Base-by-base conservation (phyloP, 129 eudicot genomes). In the Gnaphalium uliginosum region DNA sequence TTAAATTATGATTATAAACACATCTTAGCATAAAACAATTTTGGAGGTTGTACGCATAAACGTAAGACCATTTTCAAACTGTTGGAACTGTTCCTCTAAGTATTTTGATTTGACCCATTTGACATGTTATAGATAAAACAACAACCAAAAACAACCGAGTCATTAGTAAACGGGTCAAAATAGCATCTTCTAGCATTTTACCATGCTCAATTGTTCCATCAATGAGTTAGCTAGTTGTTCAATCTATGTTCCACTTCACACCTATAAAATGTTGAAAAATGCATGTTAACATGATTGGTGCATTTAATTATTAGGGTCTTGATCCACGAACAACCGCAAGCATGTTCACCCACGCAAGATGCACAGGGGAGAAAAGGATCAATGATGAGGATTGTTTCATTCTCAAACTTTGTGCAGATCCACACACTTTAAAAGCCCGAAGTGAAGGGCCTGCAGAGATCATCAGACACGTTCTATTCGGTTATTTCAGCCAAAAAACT, bases 371-470 rank as follows among this genome's bases (percentile, higher is more conserved):
- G 71, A 92, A 92, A 79, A 92, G 86, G 74, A 86, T 92, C 75
- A 84, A 89, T 26, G 96, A 91, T 10, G 98, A 89, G 84, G 98
- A 92, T 79, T 92, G 98, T 81, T 92, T 92, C 84, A 84, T 92
- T 37, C 89, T 92, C 57, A 92, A 92, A 78, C 88, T 92, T 3
- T 85, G 95, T 72, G 93, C 98, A 51, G 98, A 92, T 66, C 96
- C 96, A 1, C 88, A 88, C 54, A 90, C 96, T 2, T 54, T 93
- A 68, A 90, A 85, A 71, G 87, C 98, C 8, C 71, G 98, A 66
- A 93, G 98, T 69, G 98, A 93, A 74, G 98, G 98, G 54, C 96
- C 98, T 0, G 96, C 98, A 1, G 98, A 93, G 85, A 90, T 93
- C 73, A 93, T 93, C 48, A 72, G 98, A 46, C 98, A 93, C 39